Percentiles rank a stretch among this genome's conserved stretches.
These are phyloP conservation scores for Russula ochroleuca DNA, from an alignment of 768 basidiomycete genomes.

Conservation along the genomic window DNA sequence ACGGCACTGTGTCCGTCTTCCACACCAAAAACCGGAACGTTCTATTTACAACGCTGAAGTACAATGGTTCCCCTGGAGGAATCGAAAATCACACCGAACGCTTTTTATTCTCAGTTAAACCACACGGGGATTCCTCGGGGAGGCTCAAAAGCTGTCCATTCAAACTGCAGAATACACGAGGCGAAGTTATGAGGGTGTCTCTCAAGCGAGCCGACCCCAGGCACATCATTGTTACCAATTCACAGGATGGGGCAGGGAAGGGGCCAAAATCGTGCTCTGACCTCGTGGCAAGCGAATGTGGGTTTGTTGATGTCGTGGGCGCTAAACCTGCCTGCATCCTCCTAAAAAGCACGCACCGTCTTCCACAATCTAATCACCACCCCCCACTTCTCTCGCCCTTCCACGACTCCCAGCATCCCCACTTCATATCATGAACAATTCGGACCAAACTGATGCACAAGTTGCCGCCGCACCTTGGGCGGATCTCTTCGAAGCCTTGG, in stretches of 20 bases:
- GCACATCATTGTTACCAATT: background rate
- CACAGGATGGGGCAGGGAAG: background rate
- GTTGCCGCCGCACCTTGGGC: background rate
- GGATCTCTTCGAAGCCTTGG: background rate
- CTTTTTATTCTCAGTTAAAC: background rate
- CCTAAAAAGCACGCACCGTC: background rate
- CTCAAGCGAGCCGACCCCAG: background rate
- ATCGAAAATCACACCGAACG: background rate
- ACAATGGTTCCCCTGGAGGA: background rate
- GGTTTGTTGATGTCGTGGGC: background rate
- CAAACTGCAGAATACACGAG: background rate
- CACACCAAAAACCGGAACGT: background rate
- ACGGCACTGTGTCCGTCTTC: no score
- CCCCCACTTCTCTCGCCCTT: background rate
- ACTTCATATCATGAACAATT: background rate
- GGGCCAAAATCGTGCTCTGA: background rate
- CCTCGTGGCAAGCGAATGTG: background rate
- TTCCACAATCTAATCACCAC: background rate
- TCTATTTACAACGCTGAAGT: background rate
- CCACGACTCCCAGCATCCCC: background rate
- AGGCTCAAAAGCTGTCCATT: background rate
- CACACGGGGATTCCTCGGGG: background rate
- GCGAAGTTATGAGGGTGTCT: no score
- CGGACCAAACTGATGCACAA: background rate
- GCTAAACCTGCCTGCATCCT: background rate